Evolutionary conservation across 192 early-diverging fungal genomes (phyloP).

Genomic region (Allomyces macrogynus): DNA sequence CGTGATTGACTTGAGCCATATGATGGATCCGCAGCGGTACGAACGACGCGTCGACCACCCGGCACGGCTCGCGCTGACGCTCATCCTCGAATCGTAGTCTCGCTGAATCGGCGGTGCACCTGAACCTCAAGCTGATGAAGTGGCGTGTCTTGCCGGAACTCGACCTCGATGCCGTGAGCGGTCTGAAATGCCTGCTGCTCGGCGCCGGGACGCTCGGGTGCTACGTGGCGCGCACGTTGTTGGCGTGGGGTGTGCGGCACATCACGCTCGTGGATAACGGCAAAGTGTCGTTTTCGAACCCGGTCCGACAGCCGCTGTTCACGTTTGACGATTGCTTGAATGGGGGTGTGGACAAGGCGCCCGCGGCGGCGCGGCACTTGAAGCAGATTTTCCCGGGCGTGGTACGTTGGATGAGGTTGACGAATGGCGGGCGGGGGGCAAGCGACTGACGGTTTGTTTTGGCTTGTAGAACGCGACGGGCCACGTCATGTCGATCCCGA

Average conservation of each 20-base stretch:
- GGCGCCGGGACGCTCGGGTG: slow-evolving; percentile 91
- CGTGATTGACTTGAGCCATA: slow-evolving; percentile 53
- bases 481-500: slow-evolving; percentile 58
- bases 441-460: not conserved
- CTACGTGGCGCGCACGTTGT: slow-evolving; percentile 62
- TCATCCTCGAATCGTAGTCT: slow-evolving; percentile 25
- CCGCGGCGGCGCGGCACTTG: slow-evolving; percentile 58
- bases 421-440: too few species aligned
- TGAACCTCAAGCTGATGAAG: slow-evolving; percentile 93
- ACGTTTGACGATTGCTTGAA: slow-evolving; percentile 70
- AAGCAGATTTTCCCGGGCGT: slow-evolving; percentile 60
- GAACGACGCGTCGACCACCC: too few species aligned
- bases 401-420: slow-evolving; percentile 23
- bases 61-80: not conserved
- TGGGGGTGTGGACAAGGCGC: slow-evolving; percentile 73
- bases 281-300: slow-evolving; percentile 84
- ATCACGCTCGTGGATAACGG: slow-evolving; percentile 91
- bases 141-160: slow-evolving; percentile 78
- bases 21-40: slow-evolving; percentile 68
- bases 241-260: slow-evolving; percentile 84
- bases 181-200: slow-evolving; percentile 61
- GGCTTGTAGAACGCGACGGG: slow-evolving; percentile 41
- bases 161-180: slow-evolving; percentile 55
- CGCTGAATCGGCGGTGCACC: slow-evolving; percentile 71
- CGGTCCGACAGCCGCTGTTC: slow-evolving; percentile 84